These are phyloP conservation scores for Aspergillus heteromorphus DNA, from an alignment of 495 filamentous ascomycete genomes.

Conservation along the genomic window DNA sequence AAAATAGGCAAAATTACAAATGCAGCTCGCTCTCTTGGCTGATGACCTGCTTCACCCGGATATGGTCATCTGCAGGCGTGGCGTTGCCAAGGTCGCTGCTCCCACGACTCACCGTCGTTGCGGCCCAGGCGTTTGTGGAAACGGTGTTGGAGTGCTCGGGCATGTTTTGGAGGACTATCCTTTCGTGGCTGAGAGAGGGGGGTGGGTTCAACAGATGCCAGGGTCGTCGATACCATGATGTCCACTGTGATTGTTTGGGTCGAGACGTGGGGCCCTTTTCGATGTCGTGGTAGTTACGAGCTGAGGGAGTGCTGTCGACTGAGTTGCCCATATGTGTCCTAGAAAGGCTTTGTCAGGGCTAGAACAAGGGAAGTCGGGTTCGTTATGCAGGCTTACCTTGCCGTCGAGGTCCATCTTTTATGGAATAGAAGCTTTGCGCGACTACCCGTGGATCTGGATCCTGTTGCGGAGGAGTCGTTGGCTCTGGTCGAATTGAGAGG, in stretches of 20 bases:
- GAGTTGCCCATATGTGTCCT: constrained; percentile 9
- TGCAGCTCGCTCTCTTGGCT: constrained; percentile 34
- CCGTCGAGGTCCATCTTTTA: constrained; percentile 9
- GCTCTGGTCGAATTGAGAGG: constrained; percentile 11
- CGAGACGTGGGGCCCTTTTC: constrained; percentile 19
- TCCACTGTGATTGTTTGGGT: not conserved
- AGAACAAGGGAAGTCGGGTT: not conserved
- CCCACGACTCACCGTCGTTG: constrained; percentile 16
- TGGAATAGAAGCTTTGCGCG: constrained; percentile 26
- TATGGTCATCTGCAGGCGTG: constrained; percentile 18
- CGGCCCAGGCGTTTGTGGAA: constrained; percentile 37
- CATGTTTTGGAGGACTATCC: constrained; percentile 15
- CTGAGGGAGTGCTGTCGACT: not conserved
- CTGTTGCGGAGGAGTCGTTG: constrained; percentile 7
- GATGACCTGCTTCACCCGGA: constrained; percentile 37
- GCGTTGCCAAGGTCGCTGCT: constrained; percentile 19
- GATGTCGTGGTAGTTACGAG: constrained; percentile 13
- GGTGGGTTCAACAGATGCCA: constrained; percentile 11
- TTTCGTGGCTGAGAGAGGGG: constrained; percentile 6
- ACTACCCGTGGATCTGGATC: constrained; percentile 17
- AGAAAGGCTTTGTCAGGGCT: not conserved
- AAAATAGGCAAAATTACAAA: constrained; percentile 1
- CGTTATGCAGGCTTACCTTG: constrained; percentile 12
- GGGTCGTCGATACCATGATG: constrained; percentile 15
- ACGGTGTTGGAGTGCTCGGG: constrained; percentile 23